Evolutionary conservation across 108 stramenopile genomes (phyloP), one percentile per base, ranked within the genome.

Genomic region (Fistulifera pelliculosa): DNA sequence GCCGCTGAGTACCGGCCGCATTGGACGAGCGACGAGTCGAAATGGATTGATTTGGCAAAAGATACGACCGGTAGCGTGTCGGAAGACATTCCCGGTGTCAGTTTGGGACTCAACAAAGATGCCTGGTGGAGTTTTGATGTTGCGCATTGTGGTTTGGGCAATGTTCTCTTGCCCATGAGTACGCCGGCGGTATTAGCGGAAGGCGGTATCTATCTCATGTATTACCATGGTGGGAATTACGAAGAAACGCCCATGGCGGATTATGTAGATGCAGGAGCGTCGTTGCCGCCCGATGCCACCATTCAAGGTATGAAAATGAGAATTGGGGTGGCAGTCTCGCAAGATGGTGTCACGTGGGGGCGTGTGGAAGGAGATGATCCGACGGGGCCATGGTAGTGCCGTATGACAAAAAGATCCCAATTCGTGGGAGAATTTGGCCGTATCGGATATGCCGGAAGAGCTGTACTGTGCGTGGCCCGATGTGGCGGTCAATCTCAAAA

Each of bases 71-170:
- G 84, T 0, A 75, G 73, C 50, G 44, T 57, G 6, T 63, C 69
- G 43, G 75, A 76, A 28, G 88, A 85, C 43, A 68, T 59, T 25
- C n/a, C 41, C 24, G 89, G 80, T 28, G 77, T 81, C 0, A 74
- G 73, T 10, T 52, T 95, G 7, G 94, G 90, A 27, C 57, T 87
- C 44, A 95, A 95, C 69, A 68, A 80, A 18, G 94, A 92, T 31
- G 73, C 80, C 38, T 95, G 94, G 94, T 95, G 90, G 88, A 81
- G 81, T 25, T 95, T 95, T 60, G 94, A 95, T 62, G 90, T 90
- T 0, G 74, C 87, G 1, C 94, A 95, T 65, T 59, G 88, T 19
- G 94, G 94, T 21, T 64, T 95, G 22, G 94, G 94, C 8, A 87
- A 85, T 60, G 88, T 95, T 0, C 49, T 89, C 27, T 49, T 95